Evolutionary conservation across 2,329 filamentous ascomycete genomes (phyloP).

Genomic region (Aphanoascus verrucosus): DNA sequence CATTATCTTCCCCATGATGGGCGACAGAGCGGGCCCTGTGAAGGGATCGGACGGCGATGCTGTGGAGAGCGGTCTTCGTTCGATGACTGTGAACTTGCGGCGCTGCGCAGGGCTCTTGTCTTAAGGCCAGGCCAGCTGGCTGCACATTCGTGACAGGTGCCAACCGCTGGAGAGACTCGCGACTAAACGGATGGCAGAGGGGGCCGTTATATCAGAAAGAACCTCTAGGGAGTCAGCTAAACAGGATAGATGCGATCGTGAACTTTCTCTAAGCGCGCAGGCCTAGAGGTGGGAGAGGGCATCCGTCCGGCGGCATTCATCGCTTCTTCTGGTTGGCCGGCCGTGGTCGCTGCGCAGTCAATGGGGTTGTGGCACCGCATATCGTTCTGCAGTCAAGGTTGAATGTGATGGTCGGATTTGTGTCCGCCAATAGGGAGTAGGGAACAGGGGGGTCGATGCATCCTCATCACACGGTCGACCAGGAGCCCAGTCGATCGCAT

Average conservation of each 20-base stretch:
- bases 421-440: constrained; percentile 2
- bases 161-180: neutral
- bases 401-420: constrained; percentile 6
- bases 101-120: neutral
- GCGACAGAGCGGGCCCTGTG: neutral
- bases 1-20: constrained; percentile 12
- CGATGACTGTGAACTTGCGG: neutral
- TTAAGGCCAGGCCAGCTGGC: constrained; percentile 15
- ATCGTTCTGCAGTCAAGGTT: neutral
- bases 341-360: neutral
- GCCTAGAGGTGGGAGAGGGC: neutral
- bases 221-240: neutral
- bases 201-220: neutral
- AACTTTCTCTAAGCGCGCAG: constrained; percentile 6
- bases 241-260: neutral
- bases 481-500: neutral
- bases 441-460: constrained; percentile 4
- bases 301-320: neutral
- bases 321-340: constrained; percentile 3
- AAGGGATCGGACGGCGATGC: neutral
- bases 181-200: neutral
- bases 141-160: neutral
- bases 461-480: constrained; percentile 30
- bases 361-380: constrained; percentile 1
- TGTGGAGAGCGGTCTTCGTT: neutral